Conservation (phyloP, 1,284 basidiomycete genomes). For the Mycosarcoma mackinlayi region DNA sequence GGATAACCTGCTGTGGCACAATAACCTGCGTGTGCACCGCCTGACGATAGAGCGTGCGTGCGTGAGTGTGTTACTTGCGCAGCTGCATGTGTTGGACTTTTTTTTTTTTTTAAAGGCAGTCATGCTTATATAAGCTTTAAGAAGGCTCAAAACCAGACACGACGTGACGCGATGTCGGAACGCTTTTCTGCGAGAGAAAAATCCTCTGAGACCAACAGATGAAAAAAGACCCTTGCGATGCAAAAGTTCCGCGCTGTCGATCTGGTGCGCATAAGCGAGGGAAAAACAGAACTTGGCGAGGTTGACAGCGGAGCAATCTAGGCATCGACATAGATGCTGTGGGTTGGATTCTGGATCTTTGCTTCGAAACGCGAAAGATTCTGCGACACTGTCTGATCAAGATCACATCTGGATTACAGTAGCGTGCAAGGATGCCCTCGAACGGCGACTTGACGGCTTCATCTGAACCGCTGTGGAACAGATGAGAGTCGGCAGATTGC, state of each 20-base stretch:
- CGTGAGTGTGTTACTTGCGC: conserved; percentile 2
- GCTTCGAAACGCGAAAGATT: too few relatives aligned
- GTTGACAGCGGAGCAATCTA: conserved; percentile 14
- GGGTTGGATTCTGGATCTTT: background rate
- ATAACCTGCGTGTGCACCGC: conserved; percentile 4
- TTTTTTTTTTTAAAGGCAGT: background rate
- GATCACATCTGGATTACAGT: too few relatives aligned
- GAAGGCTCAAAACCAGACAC: background rate
- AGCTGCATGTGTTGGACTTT: conserved; percentile 12
- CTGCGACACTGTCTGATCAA: too few relatives aligned
- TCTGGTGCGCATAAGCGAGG: conserved; percentile 27
- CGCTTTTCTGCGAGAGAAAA: background rate
- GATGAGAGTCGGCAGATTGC: background rate
- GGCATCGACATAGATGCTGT: background rate
- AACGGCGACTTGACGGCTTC: background rate
- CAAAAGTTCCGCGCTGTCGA: conserved; percentile 19
- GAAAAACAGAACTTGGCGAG: too few relatives aligned
- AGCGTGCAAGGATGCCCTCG: background rate
- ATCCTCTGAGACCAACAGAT: conserved; percentile 27
- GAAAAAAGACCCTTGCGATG: background rate
- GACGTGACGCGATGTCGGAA: background rate
- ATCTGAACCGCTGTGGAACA: background rate
- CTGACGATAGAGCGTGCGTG: background rate
- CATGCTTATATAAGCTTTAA: conserved; percentile 29
- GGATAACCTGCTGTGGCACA: too few relatives aligned